Percentiles rank a stretch among this genome's conserved stretches.
Evolutionary conservation across 768 basidiomycete species (phyloP).

Genomic region (Guyanaporus albipodus): DNA sequence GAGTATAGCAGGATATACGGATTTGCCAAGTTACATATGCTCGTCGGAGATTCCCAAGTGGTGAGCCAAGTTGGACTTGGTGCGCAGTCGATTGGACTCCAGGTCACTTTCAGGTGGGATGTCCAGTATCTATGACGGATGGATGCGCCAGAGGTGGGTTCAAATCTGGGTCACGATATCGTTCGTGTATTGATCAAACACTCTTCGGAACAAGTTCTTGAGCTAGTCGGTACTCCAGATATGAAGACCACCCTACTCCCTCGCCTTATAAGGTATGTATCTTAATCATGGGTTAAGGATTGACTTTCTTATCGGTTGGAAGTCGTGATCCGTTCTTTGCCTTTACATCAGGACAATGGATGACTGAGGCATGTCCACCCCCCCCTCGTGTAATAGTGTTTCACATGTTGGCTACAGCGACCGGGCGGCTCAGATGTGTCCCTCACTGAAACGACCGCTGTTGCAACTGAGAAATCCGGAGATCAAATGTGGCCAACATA

Average conservation of each 20-base stretch:
- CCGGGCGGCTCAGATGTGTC: conserved; percentile 76
- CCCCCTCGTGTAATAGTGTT: background rate
- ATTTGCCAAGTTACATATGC: conserved; percentile 62
- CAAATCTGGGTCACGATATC: background rate
- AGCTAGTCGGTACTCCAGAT: conserved; percentile 54
- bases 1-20: conserved; percentile 60
- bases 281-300: background rate
- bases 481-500: conserved; percentile 49
- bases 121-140: conserved; percentile 79
- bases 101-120: conserved; percentile 47
- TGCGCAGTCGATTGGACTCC: background rate
- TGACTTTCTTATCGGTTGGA: background rate
- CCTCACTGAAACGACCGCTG: conserved; percentile 63
- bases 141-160: conserved; percentile 57
- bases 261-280: conserved; percentile 53
- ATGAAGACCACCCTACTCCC: conserved; percentile 59
- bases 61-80: conserved; percentile 30
- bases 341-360: conserved; percentile 80
- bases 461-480: conserved; percentile 29
- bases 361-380: conserved; percentile 57
- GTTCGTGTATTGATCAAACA: background rate
- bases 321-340: conserved; percentile 61
- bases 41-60: conserved; percentile 61
- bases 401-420: conserved; percentile 36
- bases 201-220: conserved; percentile 43